phyloP scores from a whole-genome alignment of 2,329 filamentous ascomycete genomes.

The Trichophyton mentagrophytes region DNA sequence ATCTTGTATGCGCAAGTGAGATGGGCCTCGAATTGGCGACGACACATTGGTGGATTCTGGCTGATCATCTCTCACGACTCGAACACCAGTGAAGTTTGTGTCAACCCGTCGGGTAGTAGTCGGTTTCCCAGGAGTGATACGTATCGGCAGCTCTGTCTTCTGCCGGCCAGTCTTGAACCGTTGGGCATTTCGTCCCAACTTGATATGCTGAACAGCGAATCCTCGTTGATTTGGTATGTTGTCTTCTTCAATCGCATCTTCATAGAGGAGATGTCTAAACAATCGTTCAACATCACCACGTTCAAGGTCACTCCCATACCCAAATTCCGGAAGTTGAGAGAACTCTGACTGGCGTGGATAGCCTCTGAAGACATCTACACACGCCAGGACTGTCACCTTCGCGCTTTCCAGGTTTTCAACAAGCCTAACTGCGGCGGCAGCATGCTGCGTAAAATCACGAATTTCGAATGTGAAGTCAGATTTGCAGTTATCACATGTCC shows the following conservation, averaged over 20 bases:
- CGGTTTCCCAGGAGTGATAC: slow-evolving; percentile 28
- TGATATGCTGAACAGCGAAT: slow-evolving; percentile 60
- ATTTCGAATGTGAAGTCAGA: slow-evolving; percentile 57
- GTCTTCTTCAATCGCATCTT: slow-evolving; percentile 60
- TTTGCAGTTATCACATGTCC: slow-evolving; percentile 79
- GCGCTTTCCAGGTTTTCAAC: slow-evolving; percentile 35
- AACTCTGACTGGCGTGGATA: slow-evolving; percentile 42
- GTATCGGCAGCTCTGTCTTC: slow-evolving; percentile 42
- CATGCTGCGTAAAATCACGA: slow-evolving; percentile 65
- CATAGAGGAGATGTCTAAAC: slow-evolving; percentile 61
- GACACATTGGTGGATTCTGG: slow-evolving; percentile 56
- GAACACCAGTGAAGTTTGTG: slow-evolving; percentile 21
- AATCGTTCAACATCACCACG: slow-evolving; percentile 69
- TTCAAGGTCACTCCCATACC: slow-evolving; percentile 55
- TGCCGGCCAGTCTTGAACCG: slow-evolving; percentile 35
- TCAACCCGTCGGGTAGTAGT: slow-evolving; percentile 14
- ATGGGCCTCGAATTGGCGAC: slow-evolving; percentile 44
- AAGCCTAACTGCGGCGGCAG: slow-evolving; percentile 56
- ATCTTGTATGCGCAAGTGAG: slow-evolving; percentile 22
- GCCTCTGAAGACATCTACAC: slow-evolving; percentile 72
- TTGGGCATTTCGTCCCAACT: slow-evolving; percentile 31
- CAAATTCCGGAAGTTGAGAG: slow-evolving; percentile 46
- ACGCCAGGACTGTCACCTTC: slow-evolving; percentile 59
- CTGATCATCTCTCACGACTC: slow-evolving; percentile 32
- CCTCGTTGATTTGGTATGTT: slow-evolving; percentile 51